Conservation (phyloP, 805 yeast genomes). For the Candida hispaniensis region DNA sequence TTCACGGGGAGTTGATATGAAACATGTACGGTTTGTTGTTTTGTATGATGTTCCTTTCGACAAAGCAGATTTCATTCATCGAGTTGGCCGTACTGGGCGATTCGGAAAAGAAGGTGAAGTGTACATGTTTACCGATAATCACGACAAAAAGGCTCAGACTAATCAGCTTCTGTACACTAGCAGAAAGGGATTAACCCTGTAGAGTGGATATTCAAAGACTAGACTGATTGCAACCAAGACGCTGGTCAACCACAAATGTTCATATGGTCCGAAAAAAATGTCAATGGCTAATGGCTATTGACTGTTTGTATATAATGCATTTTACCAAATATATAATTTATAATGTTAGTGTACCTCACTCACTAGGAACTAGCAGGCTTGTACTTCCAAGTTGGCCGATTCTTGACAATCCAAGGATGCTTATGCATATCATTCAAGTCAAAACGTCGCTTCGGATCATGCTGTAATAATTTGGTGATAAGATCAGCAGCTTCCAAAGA, state of each 20-base stretch:
- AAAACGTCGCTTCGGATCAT: constrained; percentile 58
- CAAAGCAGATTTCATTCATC: constrained; percentile 76
- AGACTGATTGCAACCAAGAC: too few relatives aligned
- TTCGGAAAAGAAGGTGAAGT: constrained; percentile 86
- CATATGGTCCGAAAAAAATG: too few relatives aligned
- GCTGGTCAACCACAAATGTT: too few relatives aligned
- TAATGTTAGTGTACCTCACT: too few relatives aligned
- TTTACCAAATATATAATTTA: too few relatives aligned
- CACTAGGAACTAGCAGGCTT: too few relatives aligned
- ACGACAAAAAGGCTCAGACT: constrained; percentile 65
- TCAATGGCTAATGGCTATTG: too few relatives aligned
- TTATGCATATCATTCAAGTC: constrained; percentile 46
- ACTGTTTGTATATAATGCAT: too few relatives aligned
- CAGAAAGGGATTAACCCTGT: constrained; percentile 11
- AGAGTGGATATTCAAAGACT: too few relatives aligned
- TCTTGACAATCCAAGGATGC: constrained; percentile 78
- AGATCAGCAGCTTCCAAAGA: constrained; percentile 69
- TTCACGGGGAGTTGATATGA: constrained; percentile 84
- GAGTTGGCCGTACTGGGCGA: constrained; percentile 92
- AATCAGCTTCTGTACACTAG: constrained; percentile 26
- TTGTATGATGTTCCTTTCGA: constrained; percentile 78
- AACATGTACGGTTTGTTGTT: constrained; percentile 68
- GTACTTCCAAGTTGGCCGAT: constrained; percentile 48
- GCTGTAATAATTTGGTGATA: constrained; percentile 49
- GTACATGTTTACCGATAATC: constrained; percentile 60